A percentile compares a stretch with the other conserved stretches of the same genome.
phyloP scores from a whole-genome alignment of 345 rosid genomes.

The Anacardium occidentale region DNA sequence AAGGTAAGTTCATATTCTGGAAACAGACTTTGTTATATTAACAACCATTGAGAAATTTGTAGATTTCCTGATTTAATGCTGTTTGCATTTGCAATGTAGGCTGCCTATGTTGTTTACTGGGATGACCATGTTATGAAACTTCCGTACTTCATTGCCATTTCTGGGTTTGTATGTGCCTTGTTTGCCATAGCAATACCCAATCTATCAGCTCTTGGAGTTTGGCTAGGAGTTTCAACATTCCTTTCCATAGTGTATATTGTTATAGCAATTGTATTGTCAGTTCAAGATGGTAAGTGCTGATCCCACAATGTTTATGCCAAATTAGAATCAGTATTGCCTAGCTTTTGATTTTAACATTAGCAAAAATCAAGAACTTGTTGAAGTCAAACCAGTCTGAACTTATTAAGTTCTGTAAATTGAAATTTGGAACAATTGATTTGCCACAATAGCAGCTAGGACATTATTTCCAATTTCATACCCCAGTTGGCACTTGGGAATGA shows the following conservation, averaged over 20 bases:
- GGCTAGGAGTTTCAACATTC: constrained; percentile 86
- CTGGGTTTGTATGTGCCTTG: constrained; percentile 51
- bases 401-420: neutral
- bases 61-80: neutral
- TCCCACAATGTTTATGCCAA: neutral
- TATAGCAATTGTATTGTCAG: constrained; percentile 54
- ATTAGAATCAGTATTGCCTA: neutral
- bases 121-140: constrained; percentile 53
- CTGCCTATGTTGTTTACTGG: constrained; percentile 46
- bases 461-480: neutral
- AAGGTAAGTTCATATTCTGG: constrained; percentile 47
- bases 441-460: neutral
- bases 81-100: constrained; percentile 37
- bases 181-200: constrained; percentile 90
- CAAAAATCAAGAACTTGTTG: neutral
- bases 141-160: constrained; percentile 51
- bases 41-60: neutral
- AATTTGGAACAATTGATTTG: neutral
- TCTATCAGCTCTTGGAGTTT: constrained; percentile 74
- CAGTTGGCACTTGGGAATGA: neutral
- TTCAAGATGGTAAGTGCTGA: constrained; percentile 58
- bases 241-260: constrained; percentile 59
- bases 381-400: neutral
- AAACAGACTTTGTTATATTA: neutral
- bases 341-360: neutral